Evolutionary conservation across 345 rosid genomes (phyloP).

Genomic region (Stellera chamaejasme): DNA sequence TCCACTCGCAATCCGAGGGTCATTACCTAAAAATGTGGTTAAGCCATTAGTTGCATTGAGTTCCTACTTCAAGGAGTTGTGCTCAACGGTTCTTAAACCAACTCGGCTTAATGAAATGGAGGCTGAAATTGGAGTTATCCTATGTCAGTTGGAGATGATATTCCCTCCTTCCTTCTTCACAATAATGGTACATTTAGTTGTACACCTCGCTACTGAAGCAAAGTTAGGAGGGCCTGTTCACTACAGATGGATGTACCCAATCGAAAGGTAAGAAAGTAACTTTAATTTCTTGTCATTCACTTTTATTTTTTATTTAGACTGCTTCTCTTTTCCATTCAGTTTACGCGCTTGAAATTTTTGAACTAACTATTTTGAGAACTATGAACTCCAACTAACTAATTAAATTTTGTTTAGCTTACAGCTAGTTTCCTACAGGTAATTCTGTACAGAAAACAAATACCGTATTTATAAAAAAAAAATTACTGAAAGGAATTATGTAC

Average conservation of each 20-base stretch:
- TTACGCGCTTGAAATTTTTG: no score
- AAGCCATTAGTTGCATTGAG: not conserved
- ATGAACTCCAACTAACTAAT: no score
- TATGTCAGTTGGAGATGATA: slow-evolving; percentile 5
- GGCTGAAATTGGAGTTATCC: not conserved
- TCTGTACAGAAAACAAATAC: no score
- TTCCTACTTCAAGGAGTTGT: not conserved
- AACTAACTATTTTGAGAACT: not conserved
- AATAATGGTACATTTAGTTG: slow-evolving; percentile 7
- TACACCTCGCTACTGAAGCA: slow-evolving; percentile 2
- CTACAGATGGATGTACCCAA: slow-evolving; percentile 3
- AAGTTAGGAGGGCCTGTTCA: slow-evolving; percentile 5
- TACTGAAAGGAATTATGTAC: no score
- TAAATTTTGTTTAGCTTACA: no score
- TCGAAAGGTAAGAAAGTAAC: slow-evolving; percentile 12
- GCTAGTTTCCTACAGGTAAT: no score
- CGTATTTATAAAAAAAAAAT: no score
- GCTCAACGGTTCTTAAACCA: not conserved
- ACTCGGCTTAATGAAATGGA: not conserved
- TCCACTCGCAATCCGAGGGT: not conserved
- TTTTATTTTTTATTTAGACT: not conserved
- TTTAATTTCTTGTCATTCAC: no score
- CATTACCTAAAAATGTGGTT: not conserved
- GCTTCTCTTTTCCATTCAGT: not conserved
- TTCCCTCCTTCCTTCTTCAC: slow-evolving; percentile 9